Evolutionary conservation across 148 eudicot genomes (phyloP).

Genomic region (Diospyros lotus): DNA sequence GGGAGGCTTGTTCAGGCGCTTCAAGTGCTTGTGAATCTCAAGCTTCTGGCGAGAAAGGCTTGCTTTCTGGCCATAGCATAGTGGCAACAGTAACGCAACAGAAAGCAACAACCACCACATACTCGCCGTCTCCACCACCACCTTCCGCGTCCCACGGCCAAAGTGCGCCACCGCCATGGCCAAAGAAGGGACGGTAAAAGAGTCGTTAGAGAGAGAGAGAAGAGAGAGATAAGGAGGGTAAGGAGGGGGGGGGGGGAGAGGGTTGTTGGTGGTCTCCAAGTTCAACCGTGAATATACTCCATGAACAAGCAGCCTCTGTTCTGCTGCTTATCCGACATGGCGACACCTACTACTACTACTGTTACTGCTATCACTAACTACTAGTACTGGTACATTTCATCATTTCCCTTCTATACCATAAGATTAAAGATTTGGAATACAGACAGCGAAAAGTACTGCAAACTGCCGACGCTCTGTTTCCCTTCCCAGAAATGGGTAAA

Average conservation of each 20-base stretch:
- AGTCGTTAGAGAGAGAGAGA: not conserved
- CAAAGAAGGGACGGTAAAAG: not conserved
- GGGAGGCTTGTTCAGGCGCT: constrained; percentile 73
- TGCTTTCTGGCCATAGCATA: constrained; percentile 37
- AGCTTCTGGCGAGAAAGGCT: constrained; percentile 55
- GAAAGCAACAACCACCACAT: not conserved
- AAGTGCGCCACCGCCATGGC: constrained; percentile 16
- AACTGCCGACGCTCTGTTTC: constrained; percentile 21
- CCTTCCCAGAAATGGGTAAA: not conserved
- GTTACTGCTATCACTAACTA: too few relatives aligned
- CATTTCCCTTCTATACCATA: too few relatives aligned
- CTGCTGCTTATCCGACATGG: not conserved
- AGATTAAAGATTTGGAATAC: not conserved
- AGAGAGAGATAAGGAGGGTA: not conserved
- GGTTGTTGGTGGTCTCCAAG: not conserved
- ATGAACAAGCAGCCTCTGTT: not conserved
- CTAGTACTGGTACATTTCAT: too few relatives aligned
- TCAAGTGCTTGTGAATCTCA: constrained; percentile 68
- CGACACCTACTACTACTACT: not conserved
- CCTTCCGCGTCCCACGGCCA: not conserved
- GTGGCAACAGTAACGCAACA: not conserved
- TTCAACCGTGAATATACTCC: not conserved
- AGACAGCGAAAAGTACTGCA: not conserved
- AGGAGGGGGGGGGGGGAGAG: too few relatives aligned
- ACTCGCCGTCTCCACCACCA: not conserved